Percentiles rank a stretch among this genome's conserved stretches.
phyloP scores from a whole-genome alignment of 257 asterid genomes.

The Solanum dulcamara region DNA sequence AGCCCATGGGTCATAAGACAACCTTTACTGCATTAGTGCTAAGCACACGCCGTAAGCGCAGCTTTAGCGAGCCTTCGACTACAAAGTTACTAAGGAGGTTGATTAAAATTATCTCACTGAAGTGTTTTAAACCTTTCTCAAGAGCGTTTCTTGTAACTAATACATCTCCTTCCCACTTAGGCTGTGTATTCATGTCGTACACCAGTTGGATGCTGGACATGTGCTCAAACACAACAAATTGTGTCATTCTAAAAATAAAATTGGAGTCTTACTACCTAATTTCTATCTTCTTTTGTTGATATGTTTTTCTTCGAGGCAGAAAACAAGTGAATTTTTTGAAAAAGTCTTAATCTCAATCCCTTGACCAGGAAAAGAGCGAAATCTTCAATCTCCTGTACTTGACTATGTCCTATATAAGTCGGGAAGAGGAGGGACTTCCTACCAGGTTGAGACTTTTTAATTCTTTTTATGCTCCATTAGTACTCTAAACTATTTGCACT shows the following conservation, averaged over 20 bases:
- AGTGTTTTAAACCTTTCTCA: background rate
- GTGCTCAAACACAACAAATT: background rate
- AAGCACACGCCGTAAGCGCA: background rate
- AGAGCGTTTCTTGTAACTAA: background rate
- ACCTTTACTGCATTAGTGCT: background rate
- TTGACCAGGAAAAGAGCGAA: background rate
- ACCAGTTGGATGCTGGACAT: background rate
- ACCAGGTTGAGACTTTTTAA: background rate
- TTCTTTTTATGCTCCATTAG: background rate
- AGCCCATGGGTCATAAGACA: background rate
- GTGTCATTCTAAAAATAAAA: background rate
- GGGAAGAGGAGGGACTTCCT: background rate
- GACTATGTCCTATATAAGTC: background rate
- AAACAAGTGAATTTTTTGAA: background rate
- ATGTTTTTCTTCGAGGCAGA: background rate
- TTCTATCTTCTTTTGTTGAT: background rate
- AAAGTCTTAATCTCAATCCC: background rate
- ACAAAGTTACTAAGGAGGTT: background rate
- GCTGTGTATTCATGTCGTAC: background rate
- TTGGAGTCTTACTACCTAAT: background rate
- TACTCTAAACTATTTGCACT: background rate
- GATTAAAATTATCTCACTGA: background rate
- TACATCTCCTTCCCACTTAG: background rate
- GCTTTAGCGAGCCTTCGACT: background rate
- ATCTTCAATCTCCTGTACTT: background rate